phyloP scores from a whole-genome alignment of 2,329 filamentous ascomycete species.

The Trichophyton schoenleinii region DNA sequence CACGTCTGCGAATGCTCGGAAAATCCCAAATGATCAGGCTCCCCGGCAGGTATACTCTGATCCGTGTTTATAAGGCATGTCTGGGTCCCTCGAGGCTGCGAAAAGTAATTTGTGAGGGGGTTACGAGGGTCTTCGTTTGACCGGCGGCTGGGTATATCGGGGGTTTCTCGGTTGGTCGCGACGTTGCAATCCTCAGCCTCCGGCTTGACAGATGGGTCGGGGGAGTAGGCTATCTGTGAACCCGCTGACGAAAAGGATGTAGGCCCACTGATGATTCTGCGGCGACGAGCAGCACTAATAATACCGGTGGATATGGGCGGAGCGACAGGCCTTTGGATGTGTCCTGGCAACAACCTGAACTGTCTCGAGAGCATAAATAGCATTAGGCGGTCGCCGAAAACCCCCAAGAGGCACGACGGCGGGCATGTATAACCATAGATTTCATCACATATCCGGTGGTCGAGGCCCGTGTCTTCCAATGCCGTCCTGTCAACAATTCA shows the following conservation, averaged over 20 bases:
- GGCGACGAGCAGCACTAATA: neutral
- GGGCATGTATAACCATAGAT: neutral
- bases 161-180: neutral
- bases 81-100: neutral
- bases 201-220: neutral
- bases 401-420: neutral
- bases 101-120: neutral
- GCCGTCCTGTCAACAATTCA: neutral
- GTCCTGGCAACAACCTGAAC: neutral
- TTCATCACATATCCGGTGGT: neutral
- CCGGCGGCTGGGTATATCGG: neutral
- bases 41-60: neutral
- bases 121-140: neutral
- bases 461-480: neutral
- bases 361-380: slow-evolving; percentile 1
- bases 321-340: neutral
- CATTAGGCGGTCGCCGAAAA: neutral
- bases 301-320: neutral
- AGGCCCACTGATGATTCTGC: neutral
- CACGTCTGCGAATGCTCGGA: neutral
- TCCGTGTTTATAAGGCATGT: neutral
- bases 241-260: neutral
- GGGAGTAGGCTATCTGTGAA: neutral
- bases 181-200: neutral
- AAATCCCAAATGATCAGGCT: neutral